These are phyloP conservation scores for Rasamsonia emersonii DNA, from an alignment of 2,329 filamentous ascomycete genomes.

Conservation along the genomic window DNA sequence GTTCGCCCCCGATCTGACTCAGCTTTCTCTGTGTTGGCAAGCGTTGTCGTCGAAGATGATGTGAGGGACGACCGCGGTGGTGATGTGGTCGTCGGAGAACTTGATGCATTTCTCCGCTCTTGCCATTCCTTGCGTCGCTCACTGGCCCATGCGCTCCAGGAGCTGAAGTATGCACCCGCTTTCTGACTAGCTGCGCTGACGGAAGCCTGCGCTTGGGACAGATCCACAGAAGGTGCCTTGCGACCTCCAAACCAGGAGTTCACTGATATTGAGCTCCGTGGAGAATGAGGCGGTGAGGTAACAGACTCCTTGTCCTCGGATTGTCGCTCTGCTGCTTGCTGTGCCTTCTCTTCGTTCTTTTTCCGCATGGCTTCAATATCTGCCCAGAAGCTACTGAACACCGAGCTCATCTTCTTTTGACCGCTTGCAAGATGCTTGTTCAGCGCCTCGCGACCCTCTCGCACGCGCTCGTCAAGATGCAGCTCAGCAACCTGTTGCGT, in stretches of 20 bases:
- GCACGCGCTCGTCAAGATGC: conserved; percentile 83
- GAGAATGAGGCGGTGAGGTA: conserved; percentile 17
- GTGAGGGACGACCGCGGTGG: conserved; percentile 10
- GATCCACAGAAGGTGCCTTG: conserved; percentile 36
- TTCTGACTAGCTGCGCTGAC: conserved; percentile 46
- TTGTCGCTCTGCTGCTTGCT: conserved; percentile 17
- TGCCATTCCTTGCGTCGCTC: conserved; percentile 41
- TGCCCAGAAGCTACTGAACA: conserved; percentile 81
- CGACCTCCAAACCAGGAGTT: conserved; percentile 22
- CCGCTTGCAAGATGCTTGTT: conserved; percentile 86
- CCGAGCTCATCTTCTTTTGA: conserved; percentile 74
- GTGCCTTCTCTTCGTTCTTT: conserved; percentile 27
- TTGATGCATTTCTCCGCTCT: conserved; percentile 24
- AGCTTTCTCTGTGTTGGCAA: conserved; percentile 14
- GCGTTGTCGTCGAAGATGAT: conserved; percentile 16
- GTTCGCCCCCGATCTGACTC: conserved; percentile 23
- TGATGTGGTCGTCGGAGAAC: conserved; percentile 15
- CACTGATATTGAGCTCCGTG: conserved; percentile 16
- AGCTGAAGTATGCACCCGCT: conserved; percentile 55
- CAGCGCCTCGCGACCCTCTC: conserved; percentile 72
- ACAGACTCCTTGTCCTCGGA: conserved; percentile 19
- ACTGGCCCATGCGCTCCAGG: conserved; percentile 54
- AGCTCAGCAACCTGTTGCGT: conserved; percentile 89
- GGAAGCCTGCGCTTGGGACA: conserved; percentile 47
- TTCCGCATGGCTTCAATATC: conserved; percentile 76